phyloP scores from a whole-genome alignment of 2,329 filamentous ascomycete species.

The Colletotrichum sp. region DNA sequence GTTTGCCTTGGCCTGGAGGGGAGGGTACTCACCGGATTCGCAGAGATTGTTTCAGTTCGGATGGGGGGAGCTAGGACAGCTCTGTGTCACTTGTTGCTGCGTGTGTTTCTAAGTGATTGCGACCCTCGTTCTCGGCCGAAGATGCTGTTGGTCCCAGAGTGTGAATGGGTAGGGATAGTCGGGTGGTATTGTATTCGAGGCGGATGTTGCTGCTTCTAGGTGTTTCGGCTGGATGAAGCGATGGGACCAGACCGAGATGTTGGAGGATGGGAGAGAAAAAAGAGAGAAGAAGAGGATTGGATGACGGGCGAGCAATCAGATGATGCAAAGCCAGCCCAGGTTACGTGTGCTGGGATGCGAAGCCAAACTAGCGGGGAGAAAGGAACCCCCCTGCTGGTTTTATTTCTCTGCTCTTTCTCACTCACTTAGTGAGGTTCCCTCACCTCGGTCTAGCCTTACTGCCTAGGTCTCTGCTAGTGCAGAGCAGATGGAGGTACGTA shows the following conservation, averaged over 20 bases:
- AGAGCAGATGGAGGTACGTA: too few relatives aligned
- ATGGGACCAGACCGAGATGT: neutral
- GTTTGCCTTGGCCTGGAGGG: neutral
- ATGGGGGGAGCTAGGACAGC: neutral
- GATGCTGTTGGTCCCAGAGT: neutral
- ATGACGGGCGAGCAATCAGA: slow-evolving; percentile 10
- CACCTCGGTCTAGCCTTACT: neutral
- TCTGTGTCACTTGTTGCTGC: slow-evolving; percentile 4
- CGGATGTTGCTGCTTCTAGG: neutral
- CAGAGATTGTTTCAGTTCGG: slow-evolving; percentile 4
- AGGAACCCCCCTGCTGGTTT: neutral
- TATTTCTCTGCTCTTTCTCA: neutral
- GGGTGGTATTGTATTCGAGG: neutral
- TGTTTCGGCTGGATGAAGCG: neutral
- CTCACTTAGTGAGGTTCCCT: too few relatives aligned
- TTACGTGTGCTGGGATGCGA: slow-evolving; percentile 2
- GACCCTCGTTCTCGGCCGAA: slow-evolving; percentile 2
- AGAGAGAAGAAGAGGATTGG: neutral
- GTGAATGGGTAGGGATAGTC: neutral
- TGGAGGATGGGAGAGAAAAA: neutral
- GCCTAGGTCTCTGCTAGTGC: too few relatives aligned
- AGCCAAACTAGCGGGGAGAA: slow-evolving; percentile 13
- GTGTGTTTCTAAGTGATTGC: neutral
- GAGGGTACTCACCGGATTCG: slow-evolving; percentile 6
- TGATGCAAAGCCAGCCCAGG: neutral